Percentiles rank a stretch among this genome's conserved stretches.
These are phyloP conservation scores for Fusarium sp. DNA, from an alignment of 2,329 filamentous ascomycete genomes.

Conservation along the genomic window DNA sequence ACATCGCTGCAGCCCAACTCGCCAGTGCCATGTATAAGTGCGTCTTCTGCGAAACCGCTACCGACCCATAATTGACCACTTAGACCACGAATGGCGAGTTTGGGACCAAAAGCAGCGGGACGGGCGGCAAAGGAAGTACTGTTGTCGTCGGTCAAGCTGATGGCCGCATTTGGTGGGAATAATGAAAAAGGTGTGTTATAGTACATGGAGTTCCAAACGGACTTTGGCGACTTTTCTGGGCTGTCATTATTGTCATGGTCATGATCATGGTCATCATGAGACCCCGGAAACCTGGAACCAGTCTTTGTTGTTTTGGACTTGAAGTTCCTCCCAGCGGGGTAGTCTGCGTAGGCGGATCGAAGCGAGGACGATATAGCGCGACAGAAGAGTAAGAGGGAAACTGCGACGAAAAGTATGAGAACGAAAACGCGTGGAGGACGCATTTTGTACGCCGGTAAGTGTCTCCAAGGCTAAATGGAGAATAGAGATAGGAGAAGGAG, in stretches of 20 bases:
- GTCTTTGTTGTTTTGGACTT: slow-evolving; percentile 37
- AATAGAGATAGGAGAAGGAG: background rate
- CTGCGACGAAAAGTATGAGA: slow-evolving; percentile 64
- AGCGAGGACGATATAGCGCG: slow-evolving; percentile 60
- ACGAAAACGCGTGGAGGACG: slow-evolving; percentile 66
- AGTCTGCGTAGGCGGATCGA: slow-evolving; percentile 44
- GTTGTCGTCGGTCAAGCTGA: slow-evolving; percentile 97
- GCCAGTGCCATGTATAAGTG: slow-evolving; percentile 72
- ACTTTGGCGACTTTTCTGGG: slow-evolving; percentile 35
- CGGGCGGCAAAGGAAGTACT: slow-evolving; percentile 95
- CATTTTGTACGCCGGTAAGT: slow-evolving; percentile 55
- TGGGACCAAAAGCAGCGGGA: slow-evolving; percentile 91
- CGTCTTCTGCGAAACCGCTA: slow-evolving; percentile 88
- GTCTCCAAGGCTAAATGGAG: slow-evolving; percentile 12
- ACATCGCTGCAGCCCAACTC: slow-evolving; percentile 97
- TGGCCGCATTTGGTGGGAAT: slow-evolving; percentile 94
- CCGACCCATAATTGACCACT: slow-evolving; percentile 95
- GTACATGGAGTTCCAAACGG: slow-evolving; percentile 66
- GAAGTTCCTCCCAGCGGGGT: slow-evolving; percentile 44
- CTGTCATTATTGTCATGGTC: background rate
- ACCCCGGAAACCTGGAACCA: slow-evolving; percentile 19
- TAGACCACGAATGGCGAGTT: slow-evolving; percentile 78
- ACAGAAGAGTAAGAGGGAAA: slow-evolving; percentile 66
- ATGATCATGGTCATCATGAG: slow-evolving; percentile 18
- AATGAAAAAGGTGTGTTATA: slow-evolving; percentile 84